Percentiles rank a stretch among this genome's conserved stretches.
These are phyloP conservation scores for Cryptococcus jaspeensis DNA, from an alignment of 1,284 basidiomycete species.

Conservation along the genomic window DNA sequence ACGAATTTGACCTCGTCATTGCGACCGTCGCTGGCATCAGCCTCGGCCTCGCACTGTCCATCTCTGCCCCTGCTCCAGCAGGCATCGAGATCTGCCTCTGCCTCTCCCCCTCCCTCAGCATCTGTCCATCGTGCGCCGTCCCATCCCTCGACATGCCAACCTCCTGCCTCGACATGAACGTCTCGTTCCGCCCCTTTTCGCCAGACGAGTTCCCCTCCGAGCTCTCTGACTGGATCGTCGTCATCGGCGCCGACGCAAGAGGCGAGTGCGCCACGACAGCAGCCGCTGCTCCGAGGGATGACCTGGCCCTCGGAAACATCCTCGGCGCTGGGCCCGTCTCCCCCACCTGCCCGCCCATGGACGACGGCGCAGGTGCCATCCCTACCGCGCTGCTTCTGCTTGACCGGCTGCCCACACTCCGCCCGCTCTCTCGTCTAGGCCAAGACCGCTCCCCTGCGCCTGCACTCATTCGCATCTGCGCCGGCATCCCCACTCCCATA, in stretches of 20 bases:
- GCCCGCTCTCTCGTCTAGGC: conserved; percentile 10
- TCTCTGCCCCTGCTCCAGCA: background rate
- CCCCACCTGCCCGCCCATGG: conserved; percentile 6
- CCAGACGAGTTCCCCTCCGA: conserved; percentile 13
- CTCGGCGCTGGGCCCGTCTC: background rate
- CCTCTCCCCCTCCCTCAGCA: too few relatives aligned
- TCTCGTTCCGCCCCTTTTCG: conserved; percentile 1
- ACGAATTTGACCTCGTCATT: conserved; percentile 38
- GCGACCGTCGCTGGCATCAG: conserved; percentile 21
- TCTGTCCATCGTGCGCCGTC: background rate
- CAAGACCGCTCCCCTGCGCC: conserved; percentile 1
- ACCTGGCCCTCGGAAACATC: conserved; percentile 1
- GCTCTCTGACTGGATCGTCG: conserved; percentile 28
- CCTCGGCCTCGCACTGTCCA: background rate
- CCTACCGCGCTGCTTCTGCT: background rate
- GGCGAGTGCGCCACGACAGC: conserved; percentile 20
- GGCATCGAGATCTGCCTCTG: background rate
- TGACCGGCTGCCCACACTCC: background rate
- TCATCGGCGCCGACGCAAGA: conserved; percentile 29
- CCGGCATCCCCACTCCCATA: conserved; percentile 7
- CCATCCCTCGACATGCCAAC: background rate
- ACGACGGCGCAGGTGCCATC: background rate
- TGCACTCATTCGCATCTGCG: background rate
- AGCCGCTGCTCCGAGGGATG: conserved; percentile 13
- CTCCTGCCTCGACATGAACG: conserved; percentile 14